Base-by-base conservation (phyloP, 176 grass and related monocot genomes). In the Phyllostachys edulis region DNA sequence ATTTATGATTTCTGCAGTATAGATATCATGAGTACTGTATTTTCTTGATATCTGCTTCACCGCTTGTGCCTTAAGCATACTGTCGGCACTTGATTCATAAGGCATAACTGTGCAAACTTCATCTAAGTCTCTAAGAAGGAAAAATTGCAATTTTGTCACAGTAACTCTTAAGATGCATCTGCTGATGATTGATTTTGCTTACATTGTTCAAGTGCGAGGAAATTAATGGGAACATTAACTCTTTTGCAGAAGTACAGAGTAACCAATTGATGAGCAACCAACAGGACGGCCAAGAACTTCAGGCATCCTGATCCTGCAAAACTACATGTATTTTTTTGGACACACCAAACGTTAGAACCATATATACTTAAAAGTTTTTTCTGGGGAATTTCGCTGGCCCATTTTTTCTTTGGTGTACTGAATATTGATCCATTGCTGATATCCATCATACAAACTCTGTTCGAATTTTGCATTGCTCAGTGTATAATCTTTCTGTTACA, bases 171-270 rank as follows among this genome's bases (percentile, higher is more conserved):
- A 7, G 17, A 67, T 64, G n/a, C 17, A 7, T 49, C 47, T 85
- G 34, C 36, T 70, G 18, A 7, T 66, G 49, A n/a, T 16, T 70
- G 15, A 63, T 41, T 36, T 42, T 47, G 51, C 17, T 0, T 44
- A 69, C 73, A 18, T 65, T 24, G 5, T 34, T 55, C 15, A 41
- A 50, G 4, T 55, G 15, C 12, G 21, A 71, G 52, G 18, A 67
- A 78, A 76, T 60, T 84, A 77, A 80, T 60, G 7, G 7, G 11
- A 63, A 44, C 65, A 9, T 63, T 79, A 23, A 37, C 47, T 65
- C 56, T 67, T 80, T 79, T 88, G 60, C 91, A 93, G 91, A 84
- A 75, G 65, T 93, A 93, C 85, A 90, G 78, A 83, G 82, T 93
- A 42, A 85, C 40, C 45, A 82, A 70, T 71, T 92, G n/a, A 90